Conservation (phyloP, 2,329 filamentous ascomycete species). For the Penicillium sp. region DNA sequence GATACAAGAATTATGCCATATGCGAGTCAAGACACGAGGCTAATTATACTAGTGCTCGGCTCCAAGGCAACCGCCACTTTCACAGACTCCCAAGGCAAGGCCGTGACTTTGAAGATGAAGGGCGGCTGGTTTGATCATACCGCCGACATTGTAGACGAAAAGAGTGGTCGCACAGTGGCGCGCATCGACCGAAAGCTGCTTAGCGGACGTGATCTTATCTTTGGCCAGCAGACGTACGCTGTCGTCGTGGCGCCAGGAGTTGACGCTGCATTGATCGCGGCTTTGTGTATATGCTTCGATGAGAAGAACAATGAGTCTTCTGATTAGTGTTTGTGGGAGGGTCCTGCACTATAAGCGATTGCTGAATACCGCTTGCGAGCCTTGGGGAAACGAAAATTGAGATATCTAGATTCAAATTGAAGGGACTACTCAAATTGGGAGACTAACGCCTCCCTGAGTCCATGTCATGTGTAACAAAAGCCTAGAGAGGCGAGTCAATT, state of each 20-base stretch:
- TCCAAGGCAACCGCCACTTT: slow-evolving; percentile 50
- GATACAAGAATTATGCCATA: too few relatives aligned
- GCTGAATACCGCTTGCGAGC: not conserved
- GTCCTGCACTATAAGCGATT: not conserved
- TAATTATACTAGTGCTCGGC: slow-evolving; percentile 18
- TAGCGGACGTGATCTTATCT: slow-evolving; percentile 59
- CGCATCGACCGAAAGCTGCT: slow-evolving; percentile 61
- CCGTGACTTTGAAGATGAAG: slow-evolving; percentile 57
- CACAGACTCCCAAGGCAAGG: slow-evolving; percentile 49
- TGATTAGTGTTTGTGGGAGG: not conserved
- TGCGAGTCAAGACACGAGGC: not conserved
- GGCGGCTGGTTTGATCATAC: slow-evolving; percentile 62
- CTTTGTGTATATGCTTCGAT: slow-evolving; percentile 68
- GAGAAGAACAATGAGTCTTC: slow-evolving; percentile 60
- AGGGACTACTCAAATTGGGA: too few relatives aligned
- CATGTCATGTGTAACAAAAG: too few relatives aligned
- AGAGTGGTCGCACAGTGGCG: slow-evolving; percentile 55
- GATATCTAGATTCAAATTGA: too few relatives aligned
- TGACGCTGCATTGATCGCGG: slow-evolving; percentile 66
- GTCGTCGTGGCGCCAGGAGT: slow-evolving; percentile 65
- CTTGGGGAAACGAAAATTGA: too few relatives aligned
- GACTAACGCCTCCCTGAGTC: too few relatives aligned
- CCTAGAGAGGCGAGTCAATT: too few relatives aligned
- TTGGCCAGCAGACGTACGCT: slow-evolving; percentile 66
- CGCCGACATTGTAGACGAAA: slow-evolving; percentile 60